Base-by-base conservation (phyloP, 441 rosid genomes). In the Croton setiger region DNA sequence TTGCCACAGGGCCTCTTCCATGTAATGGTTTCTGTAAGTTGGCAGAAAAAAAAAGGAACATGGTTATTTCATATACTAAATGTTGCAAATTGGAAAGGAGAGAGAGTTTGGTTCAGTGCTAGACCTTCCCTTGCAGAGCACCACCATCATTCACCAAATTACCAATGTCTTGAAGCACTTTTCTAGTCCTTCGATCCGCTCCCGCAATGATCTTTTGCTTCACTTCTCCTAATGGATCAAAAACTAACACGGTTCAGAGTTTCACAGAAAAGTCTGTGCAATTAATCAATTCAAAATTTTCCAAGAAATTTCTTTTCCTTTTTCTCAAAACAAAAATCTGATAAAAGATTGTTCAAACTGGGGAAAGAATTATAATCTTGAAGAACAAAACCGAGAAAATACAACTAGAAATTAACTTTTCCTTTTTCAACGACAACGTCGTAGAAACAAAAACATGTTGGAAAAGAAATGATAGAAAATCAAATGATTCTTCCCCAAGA, bases 121-220 rank as follows among this genome's bases (percentile, higher is more conserved):
- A 65, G 20, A 81, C 84, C 74, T 86, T 85, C 13, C 81, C 79
- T 53, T 73, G 85, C 68, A 68, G 82, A 59, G 82, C n/a, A n/a
- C n/a, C 91, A 21, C 80, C 72, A 76, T 68, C 81, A 47, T 83
- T 78, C 15, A 79, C 90, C n/a, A 89, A 65, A 78, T 93, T 93
- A 14, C 95, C 96, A 17, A 91, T 93, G 64, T 91, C 96, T 10
- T 88, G 88, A 47, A 93, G 90, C 12, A 80, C 93, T 44, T 87
- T 83, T 45, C 96, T 90, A 59, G 71, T 84, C 78, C 78, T 83
- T 57, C 85, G 88, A 64, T 81, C 85, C 7, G 66, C 88, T 7
- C 62, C 88, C 6, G 59, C 86, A 0, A 73, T 70, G 66, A 78
- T 83, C 75, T 76, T 91, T 67, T 72, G 82, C 67, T 82, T 84